Percentiles rank a stretch among this genome's conserved stretches.
Evolutionary conservation across 768 basidiomycete species (phyloP).

Genomic region (Termitomyces titanicus): DNA sequence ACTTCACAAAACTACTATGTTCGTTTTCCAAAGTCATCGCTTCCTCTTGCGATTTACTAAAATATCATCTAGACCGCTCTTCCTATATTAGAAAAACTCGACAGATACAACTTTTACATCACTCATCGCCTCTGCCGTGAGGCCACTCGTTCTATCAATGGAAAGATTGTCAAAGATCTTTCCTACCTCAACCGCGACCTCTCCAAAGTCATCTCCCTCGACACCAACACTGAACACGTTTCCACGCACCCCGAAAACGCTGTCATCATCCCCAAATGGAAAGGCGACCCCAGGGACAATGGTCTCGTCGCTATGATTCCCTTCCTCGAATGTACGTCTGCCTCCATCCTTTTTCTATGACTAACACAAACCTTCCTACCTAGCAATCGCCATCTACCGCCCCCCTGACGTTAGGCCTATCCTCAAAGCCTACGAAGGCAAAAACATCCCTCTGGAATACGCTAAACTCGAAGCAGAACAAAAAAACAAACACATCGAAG

Average conservation of each 20-base stretch:
- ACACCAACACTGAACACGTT: conserved; percentile 78
- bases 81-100: conserved; percentile 89
- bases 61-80: conserved; percentile 64
- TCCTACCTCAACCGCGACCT: conserved; percentile 94
- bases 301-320: conserved; percentile 92
- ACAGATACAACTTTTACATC: conserved; percentile 88
- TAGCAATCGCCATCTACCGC: conserved; percentile 91
- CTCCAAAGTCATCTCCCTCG: conserved; percentile 83
- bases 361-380: neutral
- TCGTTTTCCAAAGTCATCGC: conserved; percentile 27
- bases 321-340: conserved; percentile 80
- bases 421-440: conserved; percentile 78
- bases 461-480: conserved; percentile 83
- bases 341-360: neutral
- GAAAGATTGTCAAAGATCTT: conserved; percentile 89
- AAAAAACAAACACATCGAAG: conserved; percentile 72
- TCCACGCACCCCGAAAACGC: conserved; percentile 86
- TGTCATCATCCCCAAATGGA: conserved; percentile 82
- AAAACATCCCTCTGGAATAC: conserved; percentile 87
- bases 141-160: conserved; percentile 78
- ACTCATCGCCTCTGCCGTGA: conserved; percentile 92
- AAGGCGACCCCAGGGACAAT: conserved; percentile 62
- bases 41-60: neutral
- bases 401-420: conserved; percentile 86
- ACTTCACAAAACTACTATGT: conserved; percentile 89